phyloP scores from a whole-genome alignment of 441 rosid species.

The Erodium trifolium region DNA sequence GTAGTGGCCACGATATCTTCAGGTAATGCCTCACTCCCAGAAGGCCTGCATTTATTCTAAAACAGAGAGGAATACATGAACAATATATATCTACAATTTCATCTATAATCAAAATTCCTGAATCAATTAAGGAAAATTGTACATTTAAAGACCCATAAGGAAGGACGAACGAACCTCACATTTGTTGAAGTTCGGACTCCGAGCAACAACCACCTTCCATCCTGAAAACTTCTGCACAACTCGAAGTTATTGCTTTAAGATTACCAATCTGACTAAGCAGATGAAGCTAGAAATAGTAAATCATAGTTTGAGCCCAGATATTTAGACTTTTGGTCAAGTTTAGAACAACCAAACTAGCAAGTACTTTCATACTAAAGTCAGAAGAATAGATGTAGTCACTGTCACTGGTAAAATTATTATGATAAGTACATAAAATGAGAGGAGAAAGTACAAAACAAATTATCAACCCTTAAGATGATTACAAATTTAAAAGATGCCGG shows the following conservation, averaged over 20 bases:
- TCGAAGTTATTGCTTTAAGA: slow-evolving; percentile 10
- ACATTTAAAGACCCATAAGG: background rate
- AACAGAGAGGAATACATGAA: slow-evolving; percentile 20
- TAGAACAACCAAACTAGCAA: background rate
- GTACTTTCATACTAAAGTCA: background rate
- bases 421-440: no score
- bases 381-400: background rate
- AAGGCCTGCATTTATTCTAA: slow-evolving; percentile 41
- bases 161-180: slow-evolving; percentile 36
- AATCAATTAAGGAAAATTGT: no score
- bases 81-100: background rate
- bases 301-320: no score
- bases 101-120: no score
- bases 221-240: slow-evolving; percentile 34
- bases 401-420: no score
- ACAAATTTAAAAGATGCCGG: no score
- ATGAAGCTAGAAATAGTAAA: background rate
- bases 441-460: no score
- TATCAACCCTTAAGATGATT: no score
- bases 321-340: no score
- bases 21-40: slow-evolving; percentile 52
- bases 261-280: no score
- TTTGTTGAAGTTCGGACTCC: slow-evolving; percentile 16
- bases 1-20: slow-evolving; percentile 38
- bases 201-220: slow-evolving; percentile 29